Conservation (phyloP, 2,329 filamentous ascomycete species). For the Aspergillus sp. region DNA sequence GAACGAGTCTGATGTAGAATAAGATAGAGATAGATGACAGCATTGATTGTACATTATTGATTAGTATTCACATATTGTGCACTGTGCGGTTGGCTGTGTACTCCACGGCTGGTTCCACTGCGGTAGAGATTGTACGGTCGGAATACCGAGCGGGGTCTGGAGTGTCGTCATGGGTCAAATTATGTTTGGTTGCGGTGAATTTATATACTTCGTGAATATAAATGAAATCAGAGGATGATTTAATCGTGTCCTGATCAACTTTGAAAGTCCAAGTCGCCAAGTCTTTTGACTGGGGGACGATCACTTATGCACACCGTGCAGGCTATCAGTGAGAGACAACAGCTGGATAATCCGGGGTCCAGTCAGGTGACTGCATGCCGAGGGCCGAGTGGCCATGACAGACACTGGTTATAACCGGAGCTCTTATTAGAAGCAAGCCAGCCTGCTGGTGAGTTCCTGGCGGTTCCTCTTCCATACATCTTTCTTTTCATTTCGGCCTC, state of each 20-base stretch:
- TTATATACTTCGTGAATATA: too few relatives aligned
- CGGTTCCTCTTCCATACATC: neutral
- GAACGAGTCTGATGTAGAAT: slow-evolving; percentile 83
- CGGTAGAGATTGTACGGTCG: too few relatives aligned
- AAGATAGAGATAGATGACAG: neutral
- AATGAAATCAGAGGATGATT: too few relatives aligned
- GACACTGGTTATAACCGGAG: neutral
- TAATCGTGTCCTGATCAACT: too few relatives aligned
- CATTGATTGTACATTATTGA: slow-evolving; percentile 6
- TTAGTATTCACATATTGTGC: neutral
- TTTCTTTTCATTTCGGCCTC: neutral
- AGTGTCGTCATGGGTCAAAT: too few relatives aligned
- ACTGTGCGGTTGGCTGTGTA: neutral
- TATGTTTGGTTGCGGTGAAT: too few relatives aligned
- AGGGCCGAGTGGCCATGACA: slow-evolving; percentile 5
- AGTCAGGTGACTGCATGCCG: slow-evolving; percentile 7
- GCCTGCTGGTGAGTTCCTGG: too few relatives aligned
- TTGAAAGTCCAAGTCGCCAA: too few relatives aligned
- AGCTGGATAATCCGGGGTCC: slow-evolving; percentile 1
- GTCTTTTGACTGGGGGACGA: too few relatives aligned
- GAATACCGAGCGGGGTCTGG: too few relatives aligned
- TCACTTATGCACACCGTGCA: neutral
- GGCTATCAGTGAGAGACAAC: too few relatives aligned
- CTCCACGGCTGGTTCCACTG: too few relatives aligned
- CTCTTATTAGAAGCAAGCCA: neutral